Conservation (phyloP, 2,329 filamentous ascomycete species). For the Stylonectria norvegica region DNA sequence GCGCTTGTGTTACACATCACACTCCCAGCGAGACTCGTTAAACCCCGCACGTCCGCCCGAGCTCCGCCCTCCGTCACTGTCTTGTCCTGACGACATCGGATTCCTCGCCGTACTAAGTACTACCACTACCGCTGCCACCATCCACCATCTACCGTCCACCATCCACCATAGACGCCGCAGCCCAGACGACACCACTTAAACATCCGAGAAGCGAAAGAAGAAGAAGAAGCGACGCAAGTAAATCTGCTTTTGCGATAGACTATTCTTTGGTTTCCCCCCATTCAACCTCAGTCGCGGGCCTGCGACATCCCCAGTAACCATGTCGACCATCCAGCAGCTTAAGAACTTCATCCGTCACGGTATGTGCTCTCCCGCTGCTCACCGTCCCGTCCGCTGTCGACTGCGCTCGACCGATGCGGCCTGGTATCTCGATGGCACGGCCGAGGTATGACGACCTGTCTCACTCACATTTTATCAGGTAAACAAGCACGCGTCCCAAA, state of each 20-base stretch:
- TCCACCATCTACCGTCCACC: no score
- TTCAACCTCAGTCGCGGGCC: conserved; percentile 20
- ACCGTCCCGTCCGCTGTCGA: not conserved
- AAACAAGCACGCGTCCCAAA: conserved; percentile 79
- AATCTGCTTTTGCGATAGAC: conserved; percentile 6
- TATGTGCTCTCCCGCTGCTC: conserved; percentile 33
- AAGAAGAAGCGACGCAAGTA: not conserved
- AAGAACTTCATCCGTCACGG: conserved; percentile 98
- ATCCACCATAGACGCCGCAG: no score
- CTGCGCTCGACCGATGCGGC: not conserved
- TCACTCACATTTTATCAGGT: conserved; percentile 43
- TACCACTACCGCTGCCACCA: not conserved
- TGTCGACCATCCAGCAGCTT: conserved; percentile 84
- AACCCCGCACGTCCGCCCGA: conserved; percentile 28
- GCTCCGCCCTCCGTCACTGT: conserved; percentile 4
- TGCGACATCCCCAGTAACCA: conserved; percentile 32
- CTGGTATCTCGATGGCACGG: not conserved
- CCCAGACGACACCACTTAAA: not conserved
- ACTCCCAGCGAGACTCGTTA: conserved; percentile 13
- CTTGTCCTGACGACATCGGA: conserved; percentile 2
- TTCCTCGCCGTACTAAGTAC: conserved; percentile 1
- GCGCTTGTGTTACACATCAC: conserved; percentile 8
- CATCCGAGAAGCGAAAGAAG: not conserved
- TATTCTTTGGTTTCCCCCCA: conserved; percentile 4
- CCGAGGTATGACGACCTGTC: not conserved